Evolutionary conservation across 345 rosid genomes (phyloP), one percentile per base, ranked within the genome.

Genomic region (Turnera subulata): DNA sequence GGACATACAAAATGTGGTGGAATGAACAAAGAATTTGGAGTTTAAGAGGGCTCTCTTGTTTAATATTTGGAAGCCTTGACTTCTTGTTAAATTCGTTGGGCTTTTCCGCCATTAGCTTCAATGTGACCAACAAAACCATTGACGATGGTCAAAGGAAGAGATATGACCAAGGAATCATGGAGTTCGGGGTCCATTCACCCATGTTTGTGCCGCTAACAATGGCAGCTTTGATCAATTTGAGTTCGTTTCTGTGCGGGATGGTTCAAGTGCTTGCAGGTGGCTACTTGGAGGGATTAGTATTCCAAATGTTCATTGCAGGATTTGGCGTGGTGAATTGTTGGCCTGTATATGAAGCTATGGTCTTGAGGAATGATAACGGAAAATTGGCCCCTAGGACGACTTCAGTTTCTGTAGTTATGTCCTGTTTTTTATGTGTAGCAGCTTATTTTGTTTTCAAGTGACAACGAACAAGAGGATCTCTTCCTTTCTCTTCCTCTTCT

Each of bases 1-100:
- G 81, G 21, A 80, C 76, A 18, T 26, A 73, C 56, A 32, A 40
- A 10, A 72, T 53, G 53, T 88, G 97, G 97, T 85, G 89, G 88
- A 85, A 77, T 53, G 85, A 78, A 60, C 94, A 81, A 55, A 75
- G 95, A 54, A 85, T 81, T 50, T 85, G 81, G 82, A 40, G 68
- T 46, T 49, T 91, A 38, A 77, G 70, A 46, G 83, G 89, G 7
- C 20, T 76, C 6, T 53, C 94, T 15, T 55, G 84, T 58, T 62
- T 4, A 63, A 15, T 68, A 1, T 78, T 76, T 39, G 84, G 81
- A 10, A 4, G 46, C 10, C 15, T 62, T 14, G 85, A 84, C 70
- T 85, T 46, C 74, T 6, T 63, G 0, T 77, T 80, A 42, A 82
- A 78, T 52, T 60, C 62, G 45, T 40, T 83, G 5, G 86, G 86